Conservation (phyloP, 2,329 filamentous ascomycete genomes). For the Phialocephala subalpina region DNA sequence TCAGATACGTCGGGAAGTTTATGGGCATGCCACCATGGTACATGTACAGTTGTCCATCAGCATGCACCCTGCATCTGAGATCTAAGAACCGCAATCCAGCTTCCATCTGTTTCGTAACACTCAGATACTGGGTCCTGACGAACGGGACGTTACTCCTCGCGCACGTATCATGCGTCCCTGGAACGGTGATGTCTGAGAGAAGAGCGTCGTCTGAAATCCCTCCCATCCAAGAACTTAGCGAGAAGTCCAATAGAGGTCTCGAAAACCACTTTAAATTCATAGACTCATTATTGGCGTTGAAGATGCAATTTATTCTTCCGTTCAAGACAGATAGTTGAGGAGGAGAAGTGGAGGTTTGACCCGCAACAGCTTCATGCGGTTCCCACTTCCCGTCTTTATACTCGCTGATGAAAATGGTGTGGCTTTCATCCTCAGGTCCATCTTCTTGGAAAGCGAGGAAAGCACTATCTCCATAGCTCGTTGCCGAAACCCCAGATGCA, state of each 20-base stretch:
- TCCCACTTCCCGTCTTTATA: conserved; percentile 36
- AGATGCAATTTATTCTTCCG: conserved; percentile 46
- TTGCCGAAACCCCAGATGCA: conserved; percentile 45
- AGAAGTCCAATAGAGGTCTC: conserved; percentile 43
- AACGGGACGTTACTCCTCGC: conserved; percentile 63
- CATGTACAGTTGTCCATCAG: conserved; percentile 64
- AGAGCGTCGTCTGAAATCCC: conserved; percentile 62
- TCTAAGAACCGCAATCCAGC: conserved; percentile 79
- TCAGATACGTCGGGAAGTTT: conserved; percentile 66
- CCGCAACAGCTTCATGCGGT: conserved; percentile 33
- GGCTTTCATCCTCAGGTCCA: conserved; percentile 33
- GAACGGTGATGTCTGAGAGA: conserved; percentile 71
- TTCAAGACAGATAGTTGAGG: conserved; percentile 41
- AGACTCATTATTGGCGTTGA: conserved; percentile 42
- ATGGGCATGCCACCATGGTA: conserved; percentile 77
- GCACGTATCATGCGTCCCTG: conserved; percentile 77
- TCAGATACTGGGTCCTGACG: conserved; percentile 75
- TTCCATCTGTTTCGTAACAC: conserved; percentile 67
- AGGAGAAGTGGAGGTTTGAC: conserved; percentile 33
- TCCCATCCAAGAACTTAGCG: conserved; percentile 68
- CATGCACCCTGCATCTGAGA: conserved; percentile 64
- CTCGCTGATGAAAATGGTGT: conserved; percentile 35
- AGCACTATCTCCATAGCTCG: conserved; percentile 45
- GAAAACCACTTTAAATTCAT: conserved; percentile 48
- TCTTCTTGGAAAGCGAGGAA: conserved; percentile 43